Percentiles rank a stretch among this genome's conserved stretches.
Evolutionary conservation across 2,329 filamentous ascomycete genomes (phyloP).

Genomic region (Parastagonospora avenae): DNA sequence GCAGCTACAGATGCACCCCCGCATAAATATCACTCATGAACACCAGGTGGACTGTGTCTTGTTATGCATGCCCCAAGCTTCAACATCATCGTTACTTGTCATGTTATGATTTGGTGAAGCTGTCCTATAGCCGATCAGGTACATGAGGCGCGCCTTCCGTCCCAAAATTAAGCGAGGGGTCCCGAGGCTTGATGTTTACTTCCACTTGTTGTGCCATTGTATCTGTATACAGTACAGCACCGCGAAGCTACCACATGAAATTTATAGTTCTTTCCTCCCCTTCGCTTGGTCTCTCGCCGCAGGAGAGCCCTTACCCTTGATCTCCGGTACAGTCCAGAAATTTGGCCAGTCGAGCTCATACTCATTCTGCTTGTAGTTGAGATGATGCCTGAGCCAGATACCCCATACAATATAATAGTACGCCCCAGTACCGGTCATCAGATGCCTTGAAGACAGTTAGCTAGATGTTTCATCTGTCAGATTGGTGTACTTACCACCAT

Average conservation of each 20-base stretch:
- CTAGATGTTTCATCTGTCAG: background rate
- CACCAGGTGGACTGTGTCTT: too few species aligned
- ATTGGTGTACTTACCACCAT: conserved; percentile 63
- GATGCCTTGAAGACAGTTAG: conserved; percentile 61
- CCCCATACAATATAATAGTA: conserved; percentile 87
- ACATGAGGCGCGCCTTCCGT: background rate
- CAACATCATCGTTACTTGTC: too few species aligned
- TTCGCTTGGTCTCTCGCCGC: conserved; percentile 22
- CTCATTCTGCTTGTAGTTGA: conserved; percentile 74
- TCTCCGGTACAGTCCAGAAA: conserved; percentile 59
- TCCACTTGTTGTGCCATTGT: background rate
- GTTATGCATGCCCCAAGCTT: too few species aligned
- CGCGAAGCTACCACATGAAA: background rate
- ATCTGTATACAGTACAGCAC: background rate
- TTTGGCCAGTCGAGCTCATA: conserved; percentile 74
- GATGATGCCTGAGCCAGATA: conserved; percentile 77
- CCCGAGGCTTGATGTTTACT: background rate
- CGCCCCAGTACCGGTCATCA: conserved; percentile 81
- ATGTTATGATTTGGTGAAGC: too few species aligned
- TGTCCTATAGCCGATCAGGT: background rate
- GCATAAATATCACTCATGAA: too few species aligned
- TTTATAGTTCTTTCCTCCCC: conserved; percentile 37
- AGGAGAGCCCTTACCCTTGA: conserved; percentile 44
- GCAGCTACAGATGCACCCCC: too few species aligned
- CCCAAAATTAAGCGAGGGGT: conserved; percentile 1